A percentile compares a stretch with the other conserved stretches of the same genome.
Evolutionary conservation across 257 asterid species (phyloP).

Genomic region (Salvia hispanica): DNA sequence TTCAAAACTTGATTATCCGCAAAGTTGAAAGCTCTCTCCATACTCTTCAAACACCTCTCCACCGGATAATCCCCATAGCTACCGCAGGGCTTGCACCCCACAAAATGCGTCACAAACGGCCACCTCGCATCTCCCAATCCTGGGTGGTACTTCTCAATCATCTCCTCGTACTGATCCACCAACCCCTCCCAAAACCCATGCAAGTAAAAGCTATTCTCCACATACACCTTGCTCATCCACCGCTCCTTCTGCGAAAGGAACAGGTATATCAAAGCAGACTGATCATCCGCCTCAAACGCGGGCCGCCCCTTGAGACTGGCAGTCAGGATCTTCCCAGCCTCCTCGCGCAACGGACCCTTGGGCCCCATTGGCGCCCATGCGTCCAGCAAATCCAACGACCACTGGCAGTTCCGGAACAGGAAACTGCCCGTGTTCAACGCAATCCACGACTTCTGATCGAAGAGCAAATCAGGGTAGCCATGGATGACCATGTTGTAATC

Average conservation of each 20-base stretch:
- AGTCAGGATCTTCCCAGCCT: constrained; percentile 80
- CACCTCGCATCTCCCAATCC: constrained; percentile 96
- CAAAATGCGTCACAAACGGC: constrained; percentile 97
- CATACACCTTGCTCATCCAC: constrained; percentile 78
- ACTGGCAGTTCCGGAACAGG: constrained; percentile 78
- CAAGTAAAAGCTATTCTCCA: constrained; percentile 77
- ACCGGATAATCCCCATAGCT: constrained; percentile 94
- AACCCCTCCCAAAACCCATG: constrained; percentile 97
- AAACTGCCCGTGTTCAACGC: constrained; percentile 91
- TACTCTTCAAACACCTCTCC: constrained; percentile 86
- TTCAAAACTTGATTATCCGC: constrained; percentile 87
- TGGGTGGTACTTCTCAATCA: constrained; percentile 85
- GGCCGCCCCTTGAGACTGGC: constrained; percentile 89
- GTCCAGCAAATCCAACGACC: constrained; percentile 94
- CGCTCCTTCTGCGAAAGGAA: constrained; percentile 50
- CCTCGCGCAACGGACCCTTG: constrained; percentile 77
- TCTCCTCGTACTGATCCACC: constrained; percentile 89
- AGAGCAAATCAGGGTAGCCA: constrained; percentile 75
- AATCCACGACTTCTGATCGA: constrained; percentile 85
- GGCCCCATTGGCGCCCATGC: constrained; percentile 98
- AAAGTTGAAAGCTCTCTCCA: constrained; percentile 95
- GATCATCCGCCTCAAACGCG: constrained; percentile 91
- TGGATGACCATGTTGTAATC: constrained; percentile 74
- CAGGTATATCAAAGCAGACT: constrained; percentile 32
- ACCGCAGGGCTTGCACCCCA: constrained; percentile 96